Evolutionary conservation across 768 basidiomycete species (phyloP), one percentile per base, ranked within the genome.

Genomic region (Dendrothele bispora): DNA sequence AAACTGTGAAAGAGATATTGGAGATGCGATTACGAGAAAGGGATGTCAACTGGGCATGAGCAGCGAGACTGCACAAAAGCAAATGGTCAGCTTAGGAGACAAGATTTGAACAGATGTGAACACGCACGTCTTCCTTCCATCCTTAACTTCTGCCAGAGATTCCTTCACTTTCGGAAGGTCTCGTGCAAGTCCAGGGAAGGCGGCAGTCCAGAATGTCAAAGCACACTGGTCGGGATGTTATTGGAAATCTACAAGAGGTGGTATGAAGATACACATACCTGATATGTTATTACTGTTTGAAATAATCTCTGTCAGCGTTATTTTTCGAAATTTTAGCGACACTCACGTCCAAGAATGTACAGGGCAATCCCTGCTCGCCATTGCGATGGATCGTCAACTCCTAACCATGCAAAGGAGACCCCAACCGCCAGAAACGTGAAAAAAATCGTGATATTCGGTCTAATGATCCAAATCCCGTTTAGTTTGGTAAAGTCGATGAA

Each of bases 161-260:
- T 71, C 61, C 51, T 77, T 72, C n/a, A 90, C 79, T 55, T 87
- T 81, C 0, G 84, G 82, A 22, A 88, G 73, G 60, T 89, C 78
- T 7, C 80, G 74, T 20, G 84, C 83, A 14, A 91, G 71, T 15
- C 85, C 87, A 1, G 88, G 86, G 60, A 91, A 89, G 11, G 88
- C 88, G 11, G 88, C 88, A 0, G 85, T 86, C 87, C 86, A 91
- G 64, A 90, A 91, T 0, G 88, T 89, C 46, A 89, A 62, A 25
- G 84, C 70, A 46, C 84, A 79, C 80, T 86, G 48, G 15, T 28
- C 12, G 21, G 15, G 10, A 22, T 22, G 15, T 25, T 6, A 27
- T 35, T 14, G 30, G 22, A 37, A 25, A 17, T 5, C n/a, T 14
- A 46, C n/a, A 32, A 32, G 30, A 10, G n/a, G 30, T 10, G 10